A percentile compares a stretch with the other conserved stretches of the same genome.
phyloP scores from a whole-genome alignment of 768 basidiomycete genomes.

The Termitomyces sp. region DNA sequence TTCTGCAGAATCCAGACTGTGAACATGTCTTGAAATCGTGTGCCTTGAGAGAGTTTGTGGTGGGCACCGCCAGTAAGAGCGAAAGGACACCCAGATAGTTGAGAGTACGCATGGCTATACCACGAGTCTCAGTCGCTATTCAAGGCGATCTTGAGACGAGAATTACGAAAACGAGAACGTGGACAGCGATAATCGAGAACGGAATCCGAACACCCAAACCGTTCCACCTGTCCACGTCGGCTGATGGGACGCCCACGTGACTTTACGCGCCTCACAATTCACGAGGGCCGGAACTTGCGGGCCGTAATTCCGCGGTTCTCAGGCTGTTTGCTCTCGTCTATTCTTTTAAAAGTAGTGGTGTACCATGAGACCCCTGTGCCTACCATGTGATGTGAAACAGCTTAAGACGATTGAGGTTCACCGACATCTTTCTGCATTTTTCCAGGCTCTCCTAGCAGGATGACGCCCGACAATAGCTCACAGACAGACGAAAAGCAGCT shows the following conservation, averaged over 20 bases:
- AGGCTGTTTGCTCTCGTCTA: too few relatives aligned
- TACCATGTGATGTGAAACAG: neutral
- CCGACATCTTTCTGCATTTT: neutral
- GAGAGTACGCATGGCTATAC: conserved; percentile 31
- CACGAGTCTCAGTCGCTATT: conserved; percentile 1
- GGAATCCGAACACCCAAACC: too few relatives aligned
- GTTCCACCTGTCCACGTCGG: conserved; percentile 5
- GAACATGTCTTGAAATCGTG: conserved; percentile 93
- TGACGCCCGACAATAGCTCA: neutral
- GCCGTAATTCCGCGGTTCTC: neutral
- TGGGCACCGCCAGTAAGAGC: conserved; percentile 30
- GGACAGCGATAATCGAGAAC: neutral
- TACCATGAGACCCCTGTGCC: neutral
- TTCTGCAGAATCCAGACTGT: conserved; percentile 92
- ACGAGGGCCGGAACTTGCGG: neutral
- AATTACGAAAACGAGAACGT: neutral
- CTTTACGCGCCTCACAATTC: neutral
- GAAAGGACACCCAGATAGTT: conserved; percentile 33
- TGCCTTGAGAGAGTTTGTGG: conserved; percentile 60
- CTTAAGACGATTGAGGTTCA: neutral
- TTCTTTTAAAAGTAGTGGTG: neutral
- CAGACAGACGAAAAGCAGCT: neutral
- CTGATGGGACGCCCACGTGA: neutral
- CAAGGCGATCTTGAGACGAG: conserved; percentile 4
- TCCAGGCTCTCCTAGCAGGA: neutral